These are phyloP conservation scores for Neurospora sp. DNA, from an alignment of 495 filamentous ascomycete genomes.

Conservation along the genomic window DNA sequence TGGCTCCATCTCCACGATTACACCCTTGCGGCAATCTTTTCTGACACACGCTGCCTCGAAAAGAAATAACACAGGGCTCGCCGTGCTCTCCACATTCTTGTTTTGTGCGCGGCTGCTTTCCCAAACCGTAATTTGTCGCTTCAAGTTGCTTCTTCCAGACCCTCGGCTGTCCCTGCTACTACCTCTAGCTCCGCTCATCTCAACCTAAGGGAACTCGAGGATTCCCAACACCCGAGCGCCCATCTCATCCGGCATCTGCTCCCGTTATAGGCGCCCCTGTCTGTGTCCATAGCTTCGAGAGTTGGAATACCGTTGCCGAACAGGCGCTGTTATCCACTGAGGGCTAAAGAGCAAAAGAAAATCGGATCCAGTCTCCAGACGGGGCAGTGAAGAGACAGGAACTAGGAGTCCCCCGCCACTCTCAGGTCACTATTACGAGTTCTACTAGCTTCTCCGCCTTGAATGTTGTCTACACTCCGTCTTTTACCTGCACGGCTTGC, in stretches of 20 bases:
- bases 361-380: constrained; percentile 11
- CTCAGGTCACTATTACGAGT: constrained; percentile 4
- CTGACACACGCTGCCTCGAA: constrained; percentile 29
- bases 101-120: constrained; percentile 24
- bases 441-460: constrained; percentile 21
- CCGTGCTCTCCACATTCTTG: constrained; percentile 21
- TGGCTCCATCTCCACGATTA: constrained; percentile 11
- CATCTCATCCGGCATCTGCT: constrained; percentile 5
- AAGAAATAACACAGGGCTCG: constrained; percentile 26
- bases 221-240: not conserved
- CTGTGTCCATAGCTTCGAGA: not conserved
- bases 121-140: constrained; percentile 18
- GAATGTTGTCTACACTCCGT: constrained; percentile 12
- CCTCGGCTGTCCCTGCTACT: constrained; percentile 6
- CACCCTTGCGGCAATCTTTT: constrained; percentile 29
- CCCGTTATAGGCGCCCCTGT: not conserved
- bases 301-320: constrained; percentile 3
- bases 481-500: constrained; percentile 11
- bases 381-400: constrained; percentile 15
- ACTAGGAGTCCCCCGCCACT: constrained; percentile 23
- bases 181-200: constrained; percentile 4
- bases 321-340: constrained; percentile 6
- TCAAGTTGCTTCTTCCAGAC: constrained; percentile 12
- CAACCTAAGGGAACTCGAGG: constrained; percentile 1
- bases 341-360: constrained; percentile 3